Conservation (phyloP, 164 flowering plant species). For the Buxus sempervirens region DNA sequence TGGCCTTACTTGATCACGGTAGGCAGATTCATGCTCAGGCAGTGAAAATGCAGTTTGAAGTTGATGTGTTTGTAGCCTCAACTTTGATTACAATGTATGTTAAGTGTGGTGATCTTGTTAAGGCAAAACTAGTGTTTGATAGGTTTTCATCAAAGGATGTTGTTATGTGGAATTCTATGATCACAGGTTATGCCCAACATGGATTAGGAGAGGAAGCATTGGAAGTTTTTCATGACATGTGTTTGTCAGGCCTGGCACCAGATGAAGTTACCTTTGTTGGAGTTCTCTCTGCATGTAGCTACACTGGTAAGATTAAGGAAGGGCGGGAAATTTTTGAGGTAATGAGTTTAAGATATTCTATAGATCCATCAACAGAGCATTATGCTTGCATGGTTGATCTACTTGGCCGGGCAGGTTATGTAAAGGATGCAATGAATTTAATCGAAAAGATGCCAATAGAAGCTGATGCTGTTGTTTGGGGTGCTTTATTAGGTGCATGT, state of each 20-base stretch:
- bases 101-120: conserved; percentile 65
- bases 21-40: conserved; percentile 60
- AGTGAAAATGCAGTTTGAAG: conserved; percentile 43
- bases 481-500: conserved; percentile 77
- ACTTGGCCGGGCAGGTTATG: conserved; percentile 69
- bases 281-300: conserved; percentile 79
- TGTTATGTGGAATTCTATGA: conserved; percentile 88
- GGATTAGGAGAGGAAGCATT: conserved; percentile 70
- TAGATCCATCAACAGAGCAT: conserved; percentile 59
- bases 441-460: conserved; percentile 60
- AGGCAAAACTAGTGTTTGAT: conserved; percentile 55
- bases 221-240: conserved; percentile 53
- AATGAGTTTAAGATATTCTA: conserved; percentile 46
- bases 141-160: conserved; percentile 49
- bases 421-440: conserved; percentile 56
- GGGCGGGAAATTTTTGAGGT: conserved; percentile 57
- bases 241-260: conserved; percentile 35
- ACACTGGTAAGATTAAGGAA: conserved; percentile 62
- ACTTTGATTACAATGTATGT: conserved; percentile 67
- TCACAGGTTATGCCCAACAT: conserved; percentile 77
- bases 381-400: conserved; percentile 85
- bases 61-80: conserved; percentile 57
- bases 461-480: conserved; percentile 82
- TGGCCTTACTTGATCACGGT: conserved; percentile 70
- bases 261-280: conserved; percentile 73